Percentiles rank a stretch among this genome's conserved stretches.
These are phyloP conservation scores for Phytophthora hibernalis DNA, from an alignment of 352 stramenopile genomes.

Conservation along the genomic window DNA sequence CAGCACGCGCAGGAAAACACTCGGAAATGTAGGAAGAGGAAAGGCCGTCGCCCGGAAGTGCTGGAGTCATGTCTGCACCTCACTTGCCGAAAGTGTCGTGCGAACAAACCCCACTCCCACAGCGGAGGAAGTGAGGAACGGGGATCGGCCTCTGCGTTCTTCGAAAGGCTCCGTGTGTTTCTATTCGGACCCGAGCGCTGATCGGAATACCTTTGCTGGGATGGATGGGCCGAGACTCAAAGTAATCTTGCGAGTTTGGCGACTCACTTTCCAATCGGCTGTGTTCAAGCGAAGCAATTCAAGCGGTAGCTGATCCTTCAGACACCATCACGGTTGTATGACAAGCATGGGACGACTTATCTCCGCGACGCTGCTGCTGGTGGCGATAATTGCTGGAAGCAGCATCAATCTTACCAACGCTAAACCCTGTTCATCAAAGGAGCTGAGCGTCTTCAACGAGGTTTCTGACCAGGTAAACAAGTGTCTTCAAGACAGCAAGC, in stretches of 20 bases:
- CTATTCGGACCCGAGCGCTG: constrained; percentile 38
- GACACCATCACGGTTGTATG: constrained; percentile 10
- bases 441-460: constrained; percentile 58
- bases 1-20: constrained; percentile 13
- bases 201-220: neutral
- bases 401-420: neutral
- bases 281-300: constrained; percentile 25
- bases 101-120: constrained; percentile 30
- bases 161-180: constrained; percentile 54
- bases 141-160: constrained; percentile 36
- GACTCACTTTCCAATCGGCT: constrained; percentile 32
- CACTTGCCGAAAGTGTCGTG: constrained; percentile 59
- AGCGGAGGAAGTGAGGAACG: constrained; percentile 31
- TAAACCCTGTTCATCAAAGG: constrained; percentile 42
- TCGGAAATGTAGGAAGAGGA: constrained; percentile 35
- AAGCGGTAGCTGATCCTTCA: constrained; percentile 7
- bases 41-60: constrained; percentile 56
- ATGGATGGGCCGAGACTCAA: constrained; percentile 31
- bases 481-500: constrained; percentile 46
- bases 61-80: constrained; percentile 79
- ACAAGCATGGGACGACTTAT: constrained; percentile 21
- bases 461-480: constrained; percentile 44
- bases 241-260: constrained; percentile 6
- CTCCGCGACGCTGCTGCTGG: constrained; percentile 10
- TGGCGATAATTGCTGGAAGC: constrained; percentile 20